A percentile compares a stretch with the other conserved stretches of the same genome.
Evolutionary conservation across 2,329 filamentous ascomycete species (phyloP).

Genomic region (Pseudogymnoascus sp.): DNA sequence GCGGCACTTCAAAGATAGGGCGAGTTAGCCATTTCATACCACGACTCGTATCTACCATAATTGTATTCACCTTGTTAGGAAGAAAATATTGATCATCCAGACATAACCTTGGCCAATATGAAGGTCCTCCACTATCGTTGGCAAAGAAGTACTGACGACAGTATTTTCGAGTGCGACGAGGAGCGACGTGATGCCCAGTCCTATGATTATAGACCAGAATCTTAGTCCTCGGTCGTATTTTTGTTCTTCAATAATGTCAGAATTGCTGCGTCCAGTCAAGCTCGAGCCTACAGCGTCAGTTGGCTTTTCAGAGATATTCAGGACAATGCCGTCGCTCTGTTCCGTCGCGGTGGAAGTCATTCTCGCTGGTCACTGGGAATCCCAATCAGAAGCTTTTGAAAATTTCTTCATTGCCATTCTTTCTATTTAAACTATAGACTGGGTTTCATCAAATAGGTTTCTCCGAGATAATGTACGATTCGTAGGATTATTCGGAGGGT

Average conservation of each 20-base stretch:
- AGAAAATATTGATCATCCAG: constrained; percentile 17
- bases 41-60: constrained; percentile 3
- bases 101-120: constrained; percentile 12
- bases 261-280: neutral
- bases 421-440: neutral
- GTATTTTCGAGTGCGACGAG: constrained; percentile 16
- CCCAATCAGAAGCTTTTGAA: neutral
- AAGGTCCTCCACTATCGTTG: constrained; percentile 16
- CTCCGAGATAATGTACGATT: neutral
- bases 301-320: neutral
- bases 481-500: neutral
- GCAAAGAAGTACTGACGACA: constrained; percentile 16
- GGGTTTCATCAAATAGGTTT: too few relatives aligned
- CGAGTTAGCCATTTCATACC: neutral
- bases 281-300: neutral
- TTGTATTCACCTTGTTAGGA: constrained; percentile 5
- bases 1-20: constrained; percentile 27
- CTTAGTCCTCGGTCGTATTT: neutral
- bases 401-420: neutral
- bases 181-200: neutral
- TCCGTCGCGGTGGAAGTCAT: neutral
- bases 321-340: neutral
- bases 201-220: constrained; percentile 1
- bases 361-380: neutral
- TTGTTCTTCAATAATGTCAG: neutral